Evolutionary conservation across 106 monocot genomes (phyloP).

Genomic region (Acorus gramineus): DNA sequence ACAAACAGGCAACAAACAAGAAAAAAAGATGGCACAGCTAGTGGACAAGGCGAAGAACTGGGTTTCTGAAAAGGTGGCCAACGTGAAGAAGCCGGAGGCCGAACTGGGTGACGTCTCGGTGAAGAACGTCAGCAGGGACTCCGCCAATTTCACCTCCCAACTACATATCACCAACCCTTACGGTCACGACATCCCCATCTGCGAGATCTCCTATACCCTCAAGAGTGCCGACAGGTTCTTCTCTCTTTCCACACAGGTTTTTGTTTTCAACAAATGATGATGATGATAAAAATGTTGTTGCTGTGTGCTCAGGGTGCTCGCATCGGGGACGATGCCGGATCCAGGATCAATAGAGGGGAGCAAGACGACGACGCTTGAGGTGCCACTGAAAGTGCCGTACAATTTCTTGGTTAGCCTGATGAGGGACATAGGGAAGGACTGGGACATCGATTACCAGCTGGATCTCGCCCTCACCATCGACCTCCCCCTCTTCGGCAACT

Average conservation of each 20-base stretch:
- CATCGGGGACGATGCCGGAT: slow-evolving; percentile 52
- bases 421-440: slow-evolving; percentile 66
- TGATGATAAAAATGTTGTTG: neutral
- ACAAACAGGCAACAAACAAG: no score
- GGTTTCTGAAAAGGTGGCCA: slow-evolving; percentile 68
- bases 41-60: slow-evolving; percentile 69
- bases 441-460: slow-evolving; percentile 85
- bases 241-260: neutral
- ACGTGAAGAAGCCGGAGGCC: slow-evolving; percentile 74
- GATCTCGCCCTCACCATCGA: slow-evolving; percentile 60
- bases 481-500: slow-evolving; percentile 65
- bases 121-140: slow-evolving; percentile 27
- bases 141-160: slow-evolving; percentile 37
- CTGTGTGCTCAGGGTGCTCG: slow-evolving; percentile 31
- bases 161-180: slow-evolving; percentile 71
- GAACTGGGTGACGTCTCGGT: slow-evolving; percentile 38
- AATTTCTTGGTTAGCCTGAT: slow-evolving; percentile 58
- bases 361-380: slow-evolving; percentile 39
- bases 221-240: slow-evolving; percentile 50
- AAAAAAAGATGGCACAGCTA: slow-evolving; percentile 31
- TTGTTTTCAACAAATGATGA: neutral
- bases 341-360: slow-evolving; percentile 52
- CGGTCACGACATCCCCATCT: slow-evolving; percentile 50
- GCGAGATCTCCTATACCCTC: slow-evolving; percentile 67
- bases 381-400: slow-evolving; percentile 66